phyloP scores from a whole-genome alignment of 1,284 basidiomycete species.

The Agroathelia rolfsii region DNA sequence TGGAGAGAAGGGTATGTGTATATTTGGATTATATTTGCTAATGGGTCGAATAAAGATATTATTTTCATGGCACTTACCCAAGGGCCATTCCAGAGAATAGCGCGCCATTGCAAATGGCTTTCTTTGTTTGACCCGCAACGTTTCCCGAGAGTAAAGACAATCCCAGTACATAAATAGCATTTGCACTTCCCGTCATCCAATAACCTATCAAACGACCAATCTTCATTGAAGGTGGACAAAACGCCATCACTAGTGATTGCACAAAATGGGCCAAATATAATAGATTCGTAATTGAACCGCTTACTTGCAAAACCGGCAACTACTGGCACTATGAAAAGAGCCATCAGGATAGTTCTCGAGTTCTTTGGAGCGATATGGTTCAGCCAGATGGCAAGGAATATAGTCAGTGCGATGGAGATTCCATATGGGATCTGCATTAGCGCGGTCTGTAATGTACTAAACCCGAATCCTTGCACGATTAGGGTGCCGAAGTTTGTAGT shows the following conservation, averaged over 20 bases:
- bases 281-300: not conserved
- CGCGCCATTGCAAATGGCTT: constrained; percentile 19
- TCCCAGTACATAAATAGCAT: constrained; percentile 14
- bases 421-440: constrained; percentile 29
- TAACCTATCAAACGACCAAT: constrained; percentile 14
- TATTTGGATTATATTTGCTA: no score
- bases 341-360: constrained; percentile 14
- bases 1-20: no score
- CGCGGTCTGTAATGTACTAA: constrained; percentile 28
- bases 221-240: constrained; percentile 12
- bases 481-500: constrained; percentile 21
- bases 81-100: constrained; percentile 20
- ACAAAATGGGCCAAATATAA: not conserved
- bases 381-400: constrained; percentile 10
- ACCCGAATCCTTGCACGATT: constrained; percentile 31
- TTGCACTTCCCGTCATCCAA: constrained; percentile 15
- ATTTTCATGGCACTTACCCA: no score
- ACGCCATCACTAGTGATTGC: constrained; percentile 12
- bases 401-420: constrained; percentile 15
- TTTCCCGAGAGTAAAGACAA: constrained; percentile 15
- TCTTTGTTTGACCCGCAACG: constrained; percentile 15
- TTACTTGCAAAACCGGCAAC: constrained; percentile 15
- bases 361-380: constrained; percentile 14
- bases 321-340: constrained; percentile 16
- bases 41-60: no score